phyloP scores from a whole-genome alignment of 192 early-diverging fungal genomes.

The Coemansia nantahalensis region DNA sequence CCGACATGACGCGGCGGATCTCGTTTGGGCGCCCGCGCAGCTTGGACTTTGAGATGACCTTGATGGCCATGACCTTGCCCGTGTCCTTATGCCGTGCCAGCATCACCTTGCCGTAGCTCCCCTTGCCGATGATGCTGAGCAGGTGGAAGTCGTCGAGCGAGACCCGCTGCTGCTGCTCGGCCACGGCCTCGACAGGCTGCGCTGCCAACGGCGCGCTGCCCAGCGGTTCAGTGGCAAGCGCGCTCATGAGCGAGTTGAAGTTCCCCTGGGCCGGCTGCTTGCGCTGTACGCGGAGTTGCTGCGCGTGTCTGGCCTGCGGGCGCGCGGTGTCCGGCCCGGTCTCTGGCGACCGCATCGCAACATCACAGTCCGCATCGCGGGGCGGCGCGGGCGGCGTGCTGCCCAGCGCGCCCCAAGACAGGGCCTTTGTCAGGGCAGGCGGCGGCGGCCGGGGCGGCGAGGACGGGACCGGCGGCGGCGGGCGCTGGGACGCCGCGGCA shows the following conservation, averaged over 20 bases:
- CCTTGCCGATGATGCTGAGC: constrained; percentile 74
- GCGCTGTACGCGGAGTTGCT: constrained; percentile 39
- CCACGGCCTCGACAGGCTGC: constrained; percentile 5
- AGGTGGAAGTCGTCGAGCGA: constrained; percentile 63
- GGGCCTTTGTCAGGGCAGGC: constrained; percentile 22
- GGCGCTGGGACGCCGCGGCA: constrained; percentile 8
- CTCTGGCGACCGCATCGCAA: constrained; percentile 16
- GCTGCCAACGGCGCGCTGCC: constrained; percentile 21
- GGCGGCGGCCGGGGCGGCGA: constrained; percentile 8
- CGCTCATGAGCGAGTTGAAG: constrained; percentile 48
- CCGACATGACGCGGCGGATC: constrained; percentile 63
- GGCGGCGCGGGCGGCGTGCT: not conserved
- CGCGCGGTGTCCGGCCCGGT: constrained; percentile 5
- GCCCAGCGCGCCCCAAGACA: constrained; percentile 14
- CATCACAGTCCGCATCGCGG: constrained; percentile 1
- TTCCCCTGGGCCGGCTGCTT: constrained; percentile 23
- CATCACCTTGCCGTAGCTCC: constrained; percentile 74
- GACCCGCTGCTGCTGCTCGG: constrained; percentile 16
- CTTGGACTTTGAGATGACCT: constrained; percentile 68
- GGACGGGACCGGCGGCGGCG: constrained; percentile 1
- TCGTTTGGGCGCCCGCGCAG: constrained; percentile 63
- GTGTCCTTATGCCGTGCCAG: constrained; percentile 75
- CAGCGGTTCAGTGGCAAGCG: constrained; percentile 32
- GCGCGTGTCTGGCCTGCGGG: constrained; percentile 19
- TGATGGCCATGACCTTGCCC: constrained; percentile 64